Base-by-base conservation (phyloP, 2,329 filamentous ascomycete genomes). In the Arthrobotrys entomopaga region DNA sequence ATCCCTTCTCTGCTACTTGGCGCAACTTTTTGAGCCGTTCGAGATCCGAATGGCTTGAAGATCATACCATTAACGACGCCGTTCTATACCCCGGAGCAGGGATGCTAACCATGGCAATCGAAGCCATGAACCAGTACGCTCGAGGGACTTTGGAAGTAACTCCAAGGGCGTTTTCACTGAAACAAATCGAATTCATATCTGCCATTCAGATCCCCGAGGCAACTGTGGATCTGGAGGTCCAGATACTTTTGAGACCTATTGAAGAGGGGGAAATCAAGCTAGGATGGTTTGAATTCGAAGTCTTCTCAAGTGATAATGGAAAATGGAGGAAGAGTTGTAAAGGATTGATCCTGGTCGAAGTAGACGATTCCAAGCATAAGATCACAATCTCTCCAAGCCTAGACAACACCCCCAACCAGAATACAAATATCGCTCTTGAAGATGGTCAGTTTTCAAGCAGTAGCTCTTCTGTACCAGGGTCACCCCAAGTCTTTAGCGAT, bases 71-170 rank as follows among this genome's bases (percentile, higher is more conserved):
- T 10, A 63, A 71, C 38, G 43, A 59, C 3, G 26, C 53, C 4
- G 24, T 71, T 20, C 34, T 64, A 34, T 71, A 64, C 22, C 66
- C 66, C 11, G 52, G 58, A n/a, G 58, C 66, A 3, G 66, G 66
- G 7, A 64, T 71, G 58, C 8, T 71, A 10, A 16, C 58, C 43
- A 71, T 71, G 58, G 66, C 66, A 19, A 71, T 71, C 34, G 58
- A 71, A 26, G 66, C 66, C 22, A 64, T 64, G 66, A 57, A 64
- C n/a, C 66, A 71, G n/a, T 64, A 64, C 15, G 50, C 66, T 22
- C 43, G 43, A 8, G 50, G 22, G n/a, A 58, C 26, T 34, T 19
- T 71, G 16, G 42, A 16, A 1, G 34, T 50, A 8, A 19, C n/a
- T 4, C 66, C 66, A 20, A 34, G 13, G 13, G 58, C 50, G 1